phyloP scores from a whole-genome alignment of 129 eudicot genomes.

The Artemisia annua region DNA sequence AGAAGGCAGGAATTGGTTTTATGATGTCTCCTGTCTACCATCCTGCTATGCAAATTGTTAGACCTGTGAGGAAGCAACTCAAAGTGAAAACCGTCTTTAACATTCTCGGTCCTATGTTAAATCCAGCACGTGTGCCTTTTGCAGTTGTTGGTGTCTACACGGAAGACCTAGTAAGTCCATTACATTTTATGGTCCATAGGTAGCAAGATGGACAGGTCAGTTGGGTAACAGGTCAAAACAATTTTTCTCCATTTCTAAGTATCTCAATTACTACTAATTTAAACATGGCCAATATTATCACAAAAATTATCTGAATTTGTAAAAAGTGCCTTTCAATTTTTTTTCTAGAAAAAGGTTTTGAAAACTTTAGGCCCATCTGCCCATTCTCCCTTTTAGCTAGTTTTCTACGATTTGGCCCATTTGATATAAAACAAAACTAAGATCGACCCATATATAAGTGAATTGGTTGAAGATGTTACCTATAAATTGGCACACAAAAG shows the following conservation, averaged over 20 bases:
- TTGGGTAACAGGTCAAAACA: neutral
- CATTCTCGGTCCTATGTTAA: conserved; percentile 87
- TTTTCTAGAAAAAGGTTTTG: no score
- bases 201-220: conserved; percentile 1
- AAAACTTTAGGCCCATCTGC: neutral
- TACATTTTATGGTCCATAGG: neutral
- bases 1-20: conserved; percentile 82
- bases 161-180: conserved; percentile 73
- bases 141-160: conserved; percentile 93
- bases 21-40: conserved; percentile 93
- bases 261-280: no score
- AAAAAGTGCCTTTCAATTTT: no score
- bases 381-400: neutral
- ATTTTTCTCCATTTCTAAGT: no score
- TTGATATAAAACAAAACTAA: neutral
- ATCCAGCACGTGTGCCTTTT: conserved; percentile 88
- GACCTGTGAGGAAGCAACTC: conserved; percentile 81
- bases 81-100: conserved; percentile 93
- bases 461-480: no score
- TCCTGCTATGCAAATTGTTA: conserved; percentile 92
- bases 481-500: neutral
- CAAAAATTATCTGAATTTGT: no score
- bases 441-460: no score
- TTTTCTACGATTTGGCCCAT: neutral
- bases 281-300: no score